These are phyloP conservation scores for Monosporozyma solicola DNA, from an alignment of 805 yeast species.

Conservation along the genomic window DNA sequence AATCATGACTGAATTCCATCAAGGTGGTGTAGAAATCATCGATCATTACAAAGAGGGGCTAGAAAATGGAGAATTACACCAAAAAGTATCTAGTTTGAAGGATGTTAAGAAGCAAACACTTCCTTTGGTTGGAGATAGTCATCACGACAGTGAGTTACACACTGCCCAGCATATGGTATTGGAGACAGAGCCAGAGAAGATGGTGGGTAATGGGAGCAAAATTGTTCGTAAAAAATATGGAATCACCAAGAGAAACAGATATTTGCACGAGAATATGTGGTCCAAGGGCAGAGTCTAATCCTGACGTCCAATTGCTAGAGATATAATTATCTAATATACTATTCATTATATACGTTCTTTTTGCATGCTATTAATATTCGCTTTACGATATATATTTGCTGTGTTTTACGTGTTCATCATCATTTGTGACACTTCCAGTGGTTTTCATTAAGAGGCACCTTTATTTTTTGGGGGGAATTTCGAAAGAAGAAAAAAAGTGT, in stretches of 20 bases:
- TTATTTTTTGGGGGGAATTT: neutral
- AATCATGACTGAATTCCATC: slow-evolving; percentile 4
- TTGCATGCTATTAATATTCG: neutral
- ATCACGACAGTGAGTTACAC: neutral
- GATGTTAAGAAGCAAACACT: neutral
- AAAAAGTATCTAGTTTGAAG: neutral
- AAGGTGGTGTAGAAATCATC: neutral
- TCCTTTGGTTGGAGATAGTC: neutral
- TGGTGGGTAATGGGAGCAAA: neutral
- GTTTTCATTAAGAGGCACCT: neutral
- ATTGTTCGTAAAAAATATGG: neutral
- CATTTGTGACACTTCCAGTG: neutral
- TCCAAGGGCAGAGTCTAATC: neutral
- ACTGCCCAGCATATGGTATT: neutral
- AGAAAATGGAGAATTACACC: neutral
- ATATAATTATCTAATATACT: neutral
- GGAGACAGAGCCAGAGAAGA: neutral
- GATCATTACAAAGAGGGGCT: neutral
- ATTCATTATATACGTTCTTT: neutral
- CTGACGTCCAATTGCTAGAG: neutral
- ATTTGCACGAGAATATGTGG: neutral
- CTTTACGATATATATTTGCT: neutral
- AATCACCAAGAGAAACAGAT: neutral
- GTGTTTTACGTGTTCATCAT: neutral
- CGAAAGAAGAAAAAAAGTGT: too few species aligned